A percentile compares a stretch with the other conserved stretches of the same genome.
Conservation (phyloP, 495 filamentous ascomycete species). For the Penicillium pulvis region DNA sequence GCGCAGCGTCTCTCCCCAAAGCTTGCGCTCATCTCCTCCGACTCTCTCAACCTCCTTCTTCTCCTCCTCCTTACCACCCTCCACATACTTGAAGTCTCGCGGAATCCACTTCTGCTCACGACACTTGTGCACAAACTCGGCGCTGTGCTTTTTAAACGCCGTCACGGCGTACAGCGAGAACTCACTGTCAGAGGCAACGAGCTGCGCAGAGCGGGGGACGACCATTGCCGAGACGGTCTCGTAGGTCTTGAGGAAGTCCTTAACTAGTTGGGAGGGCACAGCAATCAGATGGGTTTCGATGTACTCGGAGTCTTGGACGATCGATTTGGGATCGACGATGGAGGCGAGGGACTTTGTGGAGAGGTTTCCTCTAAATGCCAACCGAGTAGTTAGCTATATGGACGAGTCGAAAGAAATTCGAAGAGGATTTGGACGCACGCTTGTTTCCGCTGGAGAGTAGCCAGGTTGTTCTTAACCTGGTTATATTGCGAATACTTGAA, state of each 20-base stretch:
- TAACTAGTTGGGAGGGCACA: constrained; percentile 73
- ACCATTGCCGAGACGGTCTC: constrained; percentile 84
- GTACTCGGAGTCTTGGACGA: constrained; percentile 92
- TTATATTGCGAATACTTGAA: constrained; percentile 92
- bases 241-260: constrained; percentile 87
- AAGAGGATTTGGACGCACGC: constrained; percentile 54
- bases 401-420: not conserved
- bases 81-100: constrained; percentile 88
- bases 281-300: constrained; percentile 92
- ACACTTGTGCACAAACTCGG: constrained; percentile 85
- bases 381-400: constrained; percentile 17
- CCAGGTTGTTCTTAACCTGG: constrained; percentile 77
- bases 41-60: constrained; percentile 79
- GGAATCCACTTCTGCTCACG: constrained; percentile 92
- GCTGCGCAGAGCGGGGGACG: constrained; percentile 80
- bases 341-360: constrained; percentile 89
- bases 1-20: constrained; percentile 88
- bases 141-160: constrained; percentile 85
- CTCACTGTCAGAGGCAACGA: constrained; percentile 81
- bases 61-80: constrained; percentile 86
- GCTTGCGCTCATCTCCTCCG: constrained; percentile 75
- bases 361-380: constrained; percentile 75
- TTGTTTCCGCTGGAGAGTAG: constrained; percentile 79
- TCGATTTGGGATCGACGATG: constrained; percentile 73
- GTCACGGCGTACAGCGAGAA: constrained; percentile 88